Base-by-base conservation (phyloP, 352 stramenopile genomes). In the Phytophthora aleatoria region DNA sequence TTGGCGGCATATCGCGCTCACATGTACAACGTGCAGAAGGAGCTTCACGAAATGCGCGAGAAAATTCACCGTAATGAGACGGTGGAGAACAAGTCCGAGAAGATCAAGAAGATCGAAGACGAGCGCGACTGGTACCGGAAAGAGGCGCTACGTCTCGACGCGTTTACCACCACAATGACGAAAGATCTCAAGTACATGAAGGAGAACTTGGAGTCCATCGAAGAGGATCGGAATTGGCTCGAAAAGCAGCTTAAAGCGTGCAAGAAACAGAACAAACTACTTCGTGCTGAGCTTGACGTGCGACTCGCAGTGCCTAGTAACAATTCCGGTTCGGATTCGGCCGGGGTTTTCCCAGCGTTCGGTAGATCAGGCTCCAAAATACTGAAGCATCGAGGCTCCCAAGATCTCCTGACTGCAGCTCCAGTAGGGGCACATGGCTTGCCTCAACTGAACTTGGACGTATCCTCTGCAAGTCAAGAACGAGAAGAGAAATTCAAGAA, bases 21-120 rank as follows among this genome's bases (percentile, higher is more conserved):
- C 68, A 98, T 98, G 93, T 98, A 97, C 76, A 98, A 91, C 35
- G 92, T 98, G 8, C 93, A 98, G 67, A 96, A 97, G 65, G 93
- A 98, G 64, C 81, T 98, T 9, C 89, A 97, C 31, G 90, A 97
- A 38, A 90, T 96, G 62, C 88, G 94, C 26, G 87, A 96, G 53
- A 91, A 90, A 62, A 83, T 97, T 54, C 81, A 95, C 59, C 83
- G 90, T 45, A 97, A 97, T 53, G 92, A 97, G 61, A 92, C 83
- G 1, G 67, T 87, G 2, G 83, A 92, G 58, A 94, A 92, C 78
- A 94, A 94, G 63, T 90, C 75, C 0, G 86, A 94, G 64, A 97
- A 97, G 57, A 95, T 97, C 59, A 93, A 97, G 65, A 91, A 95
- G 59, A 89, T 98, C 43, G 90, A 97, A 53, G 90, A 98, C 57